These are phyloP conservation scores for Diplodia corticola DNA, from an alignment of 2,329 filamentous ascomycete genomes.

Conservation along the genomic window DNA sequence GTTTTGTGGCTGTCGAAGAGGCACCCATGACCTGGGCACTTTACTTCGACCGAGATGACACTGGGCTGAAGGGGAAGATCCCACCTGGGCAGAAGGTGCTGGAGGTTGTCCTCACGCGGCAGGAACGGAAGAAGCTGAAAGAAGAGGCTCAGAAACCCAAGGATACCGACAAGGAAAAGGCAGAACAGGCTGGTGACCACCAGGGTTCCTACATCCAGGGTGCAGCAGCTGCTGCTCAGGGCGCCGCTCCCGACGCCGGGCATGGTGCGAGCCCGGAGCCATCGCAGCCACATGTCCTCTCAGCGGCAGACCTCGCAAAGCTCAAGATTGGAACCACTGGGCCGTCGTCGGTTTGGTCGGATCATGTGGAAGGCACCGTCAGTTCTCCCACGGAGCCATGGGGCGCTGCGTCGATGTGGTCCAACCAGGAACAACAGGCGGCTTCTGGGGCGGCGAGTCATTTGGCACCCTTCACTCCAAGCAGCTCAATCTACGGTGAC, in stretches of 20 bases:
- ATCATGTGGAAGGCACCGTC: constrained; percentile 5
- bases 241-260: neutral
- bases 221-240: neutral
- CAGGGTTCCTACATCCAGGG: neutral
- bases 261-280: neutral
- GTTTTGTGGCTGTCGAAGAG: constrained; percentile 42
- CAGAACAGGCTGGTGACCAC: neutral
- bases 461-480: constrained; percentile 12
- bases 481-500: constrained; percentile 16
- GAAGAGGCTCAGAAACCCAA: constrained; percentile 3
- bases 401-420: constrained; percentile 17
- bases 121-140: constrained; percentile 15
- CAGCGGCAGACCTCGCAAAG: neutral
- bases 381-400: constrained; percentile 13
- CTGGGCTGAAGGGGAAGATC: neutral
- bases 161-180: constrained; percentile 3
- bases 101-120: constrained; percentile 7
- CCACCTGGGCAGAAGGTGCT: neutral
- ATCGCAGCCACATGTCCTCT: neutral
- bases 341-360: neutral
- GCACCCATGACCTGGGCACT: constrained; percentile 36
- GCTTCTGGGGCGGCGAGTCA: neutral
- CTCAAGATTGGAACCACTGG: neutral
- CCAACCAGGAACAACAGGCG: constrained; percentile 6
- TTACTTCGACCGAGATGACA: constrained; percentile 51